Evolutionary conservation across 108 stramenopile species (phyloP), one percentile per base, ranked within the genome.

Genomic region (Nannochloropsis salina): DNA sequence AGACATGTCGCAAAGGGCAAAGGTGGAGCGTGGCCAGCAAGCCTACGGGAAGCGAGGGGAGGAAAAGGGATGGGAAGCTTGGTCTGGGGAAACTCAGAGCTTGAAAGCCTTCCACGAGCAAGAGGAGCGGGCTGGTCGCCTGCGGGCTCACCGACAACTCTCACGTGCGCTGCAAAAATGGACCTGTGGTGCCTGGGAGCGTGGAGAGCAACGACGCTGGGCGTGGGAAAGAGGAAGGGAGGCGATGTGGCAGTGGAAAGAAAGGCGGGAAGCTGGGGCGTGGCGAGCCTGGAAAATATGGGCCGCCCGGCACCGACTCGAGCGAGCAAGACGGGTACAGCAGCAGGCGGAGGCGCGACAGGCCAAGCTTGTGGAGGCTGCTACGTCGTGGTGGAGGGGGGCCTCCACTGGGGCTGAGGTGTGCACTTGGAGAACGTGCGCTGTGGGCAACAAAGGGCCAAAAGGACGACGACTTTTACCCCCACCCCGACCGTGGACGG

Each of bases 201-300:
- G 1, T n/a, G n/a, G n/a, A 6, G 15, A 3, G 61, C 61, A n/a
- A n/a, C 15, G 8, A n/a, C 15, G 61, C 20, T 2, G 61, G n/a
- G 61, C 15, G 61, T n/a, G 61, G 61, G 61, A 74, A n/a, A n/a
- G 61, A 74, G 61, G 61, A n/a, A 74, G n/a, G 61, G 61, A 74
- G 61, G 61, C 20, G n/a, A 2, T 74, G 61, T 74, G 61, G 61
- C 61, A 74, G 8, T 74, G 61, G 61, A 74, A 74, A n/a, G 61
- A n/a, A 6, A n/a, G 61, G 61, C 15, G 61, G 61, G 61, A 74
- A 6, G 61, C 20, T 4, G 15, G 61, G 61, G 6, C 6, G 8
- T 74, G 15, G 4, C 15, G 8, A 74, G n/a, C 3, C 20, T 74
- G 61, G 61, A 4, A n/a, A 6, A 6, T 6, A n/a, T 74, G 61